Evolutionary conservation across 768 basidiomycete species (phyloP), one percentile per base, ranked within the genome.

Genomic region (Termitomyces sp.): DNA sequence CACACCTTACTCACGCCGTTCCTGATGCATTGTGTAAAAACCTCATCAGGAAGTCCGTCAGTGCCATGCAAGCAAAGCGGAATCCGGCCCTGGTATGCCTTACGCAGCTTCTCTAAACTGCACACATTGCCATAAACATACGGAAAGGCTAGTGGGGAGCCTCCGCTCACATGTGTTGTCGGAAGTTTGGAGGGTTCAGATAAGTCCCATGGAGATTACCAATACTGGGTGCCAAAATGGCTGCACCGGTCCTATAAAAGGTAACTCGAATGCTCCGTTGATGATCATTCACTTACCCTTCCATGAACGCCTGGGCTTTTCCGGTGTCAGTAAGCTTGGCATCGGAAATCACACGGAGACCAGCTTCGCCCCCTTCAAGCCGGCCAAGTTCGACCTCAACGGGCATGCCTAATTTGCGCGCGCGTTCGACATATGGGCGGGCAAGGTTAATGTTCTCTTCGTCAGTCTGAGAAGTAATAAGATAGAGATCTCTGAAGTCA

Each of bases 301-400:
- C 66, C 62, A 81, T 78, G 61, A 79, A 81, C 2, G 66, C 59
- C 31, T 72, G 69, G 0, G 78, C 78, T 63, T 78, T 80, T 39
- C 63, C 65, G 0, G 78, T 74, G 45, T 77, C 68, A 3, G 79
- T 80, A 53, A 79, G 73, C 63, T 78, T 79, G n/a, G 78, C 74
- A 55, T 78, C 77, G 3, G 75, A 77, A 18, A 79, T 79, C 67
- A 74, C 73, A 13, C 78, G 68, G 36, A 81, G 69, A 20, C 79
- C 78, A n/a, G 77, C 78, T 60, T 80, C 78, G 4, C 78, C 78
- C 2, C 79, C 78, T 63, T 81, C 79, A 30, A 80, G 70, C 16
- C 77, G 73, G 8, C 78, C 79, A 20, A 80, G 73, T 63, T 81
- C 78, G 20, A 81, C 78, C 57, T 81, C 78, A 0, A 81, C 75